Base-by-base conservation (phyloP, 495 filamentous ascomycete genomes). In the Penicillium ucsense region DNA sequence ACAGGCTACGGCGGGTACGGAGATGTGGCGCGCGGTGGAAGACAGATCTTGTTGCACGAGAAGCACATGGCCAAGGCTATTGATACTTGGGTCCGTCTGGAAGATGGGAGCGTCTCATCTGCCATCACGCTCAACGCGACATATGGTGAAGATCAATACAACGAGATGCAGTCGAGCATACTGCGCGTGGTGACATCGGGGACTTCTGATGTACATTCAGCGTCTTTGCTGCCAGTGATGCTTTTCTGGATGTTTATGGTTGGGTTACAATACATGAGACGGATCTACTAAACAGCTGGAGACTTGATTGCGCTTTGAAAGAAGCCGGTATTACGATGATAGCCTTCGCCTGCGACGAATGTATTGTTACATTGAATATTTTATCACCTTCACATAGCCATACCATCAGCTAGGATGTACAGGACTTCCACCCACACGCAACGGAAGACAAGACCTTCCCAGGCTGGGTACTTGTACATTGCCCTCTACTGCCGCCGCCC, bases 1-100 rank as follows among this genome's bases (percentile, higher is more conserved):
- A 74, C 74, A 0, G 84, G 85, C 5, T 88, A 85, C 46, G 84
- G 84, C 0, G 85, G 85, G 0, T 88, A 89, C 49, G 81, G 83
- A 0, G 71, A 65, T 47, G 81, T 78, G 72, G 73, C 72, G 6
- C 71, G 83, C 0, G 84, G 84, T 0, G 68, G 70, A 8, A 65
- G 85, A 5, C 80, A 83, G 49, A 62, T 86, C 6, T 53, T 70
- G 1, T 58, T 85, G n/a, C 61, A 68, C 30, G 63, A 75, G 6
- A 47, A 53, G 11, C 56, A 50, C 29, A 38, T 67, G 1, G 41
- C 39, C 4, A 51, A 70, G 31, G 65, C 63, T 11, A 59, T 81
- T 2, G 71, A 82, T 38, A 85, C 83, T 0, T 86, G 81, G 76
- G 72, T 86, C 42, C 70, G 80, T 28, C 66, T 89, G 39, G 84